Percentiles rank a stretch among this genome's conserved stretches.
Evolutionary conservation across 805 yeast genomes (phyloP).

Genomic region (Wickerhamomyces ciferrii): DNA sequence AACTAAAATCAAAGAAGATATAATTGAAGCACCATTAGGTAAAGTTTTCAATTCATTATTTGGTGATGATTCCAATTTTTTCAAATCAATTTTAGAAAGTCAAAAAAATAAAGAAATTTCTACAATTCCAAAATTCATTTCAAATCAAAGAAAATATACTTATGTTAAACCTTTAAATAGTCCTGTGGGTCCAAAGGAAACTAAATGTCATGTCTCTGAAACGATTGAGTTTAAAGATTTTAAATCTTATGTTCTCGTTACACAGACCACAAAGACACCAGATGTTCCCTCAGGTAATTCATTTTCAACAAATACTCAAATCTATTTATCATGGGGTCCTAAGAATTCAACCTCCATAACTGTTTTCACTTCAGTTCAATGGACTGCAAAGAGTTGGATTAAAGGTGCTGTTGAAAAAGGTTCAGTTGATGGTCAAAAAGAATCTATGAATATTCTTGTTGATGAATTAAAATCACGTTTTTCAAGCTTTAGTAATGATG

Average conservation of each 20-base stretch:
- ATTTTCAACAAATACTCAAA: constrained; percentile 55
- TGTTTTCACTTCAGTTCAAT: constrained; percentile 52
- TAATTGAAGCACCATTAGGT: constrained; percentile 60
- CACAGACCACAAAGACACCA: constrained; percentile 62
- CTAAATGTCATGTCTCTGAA: constrained; percentile 61
- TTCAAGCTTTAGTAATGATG: constrained; percentile 12
- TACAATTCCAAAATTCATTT: constrained; percentile 34
- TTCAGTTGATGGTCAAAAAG: constrained; percentile 66
- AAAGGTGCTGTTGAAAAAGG: constrained; percentile 73
- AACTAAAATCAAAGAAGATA: constrained; percentile 47
- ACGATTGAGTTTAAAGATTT: constrained; percentile 47
- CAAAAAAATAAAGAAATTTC: constrained; percentile 63
- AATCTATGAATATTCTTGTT: constrained; percentile 43
- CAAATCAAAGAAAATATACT: constrained; percentile 34
- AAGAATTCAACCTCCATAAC: constrained; percentile 47
- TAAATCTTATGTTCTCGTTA: constrained; percentile 39
- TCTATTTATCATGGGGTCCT: constrained; percentile 58
- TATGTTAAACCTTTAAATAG: constrained; percentile 62
- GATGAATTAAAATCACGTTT: constrained; percentile 30
- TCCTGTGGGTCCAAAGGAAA: constrained; percentile 74
- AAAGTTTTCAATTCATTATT: constrained; percentile 52
- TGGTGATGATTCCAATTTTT: constrained; percentile 49
- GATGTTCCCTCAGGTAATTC: constrained; percentile 80
- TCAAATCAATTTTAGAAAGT: constrained; percentile 40
- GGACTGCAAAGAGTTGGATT: constrained; percentile 79